Base-by-base conservation (phyloP, 305 asterid genomes). In the Andrographis paniculata region DNA sequence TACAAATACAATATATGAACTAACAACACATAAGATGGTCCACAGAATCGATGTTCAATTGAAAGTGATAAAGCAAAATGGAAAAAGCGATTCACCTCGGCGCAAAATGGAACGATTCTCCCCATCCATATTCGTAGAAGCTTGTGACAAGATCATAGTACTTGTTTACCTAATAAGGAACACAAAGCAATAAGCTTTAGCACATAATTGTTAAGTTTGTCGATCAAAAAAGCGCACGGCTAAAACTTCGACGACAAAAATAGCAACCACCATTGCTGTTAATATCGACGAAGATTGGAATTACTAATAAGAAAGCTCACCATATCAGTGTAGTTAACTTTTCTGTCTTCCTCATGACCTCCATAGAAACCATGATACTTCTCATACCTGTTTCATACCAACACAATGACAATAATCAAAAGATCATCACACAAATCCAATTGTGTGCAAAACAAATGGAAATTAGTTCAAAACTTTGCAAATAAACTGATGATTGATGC, bases 61-160 rank as follows among this genome's bases (percentile, higher is more conserved):
- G 30, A 24, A 45, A 19, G n/a, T n/a, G 27, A 0, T 18, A 19
- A 53, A 24, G 38, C 18, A 24, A 23, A 20, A 35, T 14, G 15
- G 36, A 52, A 22, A 9, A 52, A 19, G 62, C 9, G n/a, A 24
- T 17, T 58, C 52, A 82, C 98, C 98, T 82, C 61, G 92, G 95
- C 10, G 98, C 98, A 64, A 91, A 91, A 62, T 91, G 98, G 75
- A 91, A 86, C 47, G 95, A 86, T 66, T 91, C 94, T 64, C 96
- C 98, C 98, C 96, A 86, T 46, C 98, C 98, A 61, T 91, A 91
- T 68, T 91, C 96, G 5, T 91, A 91, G 89, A 91, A 91, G 73
- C 98, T 91, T 59, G 98, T 91, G 52, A 74, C 95, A 49, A 91
- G 98, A 70, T 91, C 96, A 67, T 91, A 91, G 69, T 91, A 91